phyloP scores from a whole-genome alignment of 2,329 filamentous ascomycete species.

The Ophiocordyceps robertsii region DNA sequence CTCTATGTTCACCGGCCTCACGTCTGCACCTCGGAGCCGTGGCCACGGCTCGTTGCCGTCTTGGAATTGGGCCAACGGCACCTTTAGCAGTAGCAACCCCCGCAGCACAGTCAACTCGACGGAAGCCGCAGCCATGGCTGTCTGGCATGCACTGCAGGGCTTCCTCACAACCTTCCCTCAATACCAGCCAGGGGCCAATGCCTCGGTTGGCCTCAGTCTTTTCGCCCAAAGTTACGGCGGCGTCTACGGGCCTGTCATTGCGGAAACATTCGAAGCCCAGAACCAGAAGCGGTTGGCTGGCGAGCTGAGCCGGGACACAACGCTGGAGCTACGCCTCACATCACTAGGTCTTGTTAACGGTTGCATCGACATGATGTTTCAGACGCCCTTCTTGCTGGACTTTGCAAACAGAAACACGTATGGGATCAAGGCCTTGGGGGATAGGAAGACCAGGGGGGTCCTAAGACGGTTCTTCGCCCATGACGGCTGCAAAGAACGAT shows the following conservation, averaged over 20 bases:
- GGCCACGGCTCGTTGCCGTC: conserved; percentile 7
- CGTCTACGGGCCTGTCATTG: conserved; percentile 54
- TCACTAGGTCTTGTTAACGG: conserved; percentile 61
- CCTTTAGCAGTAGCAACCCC: conserved; percentile 43
- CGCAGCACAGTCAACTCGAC: conserved; percentile 40
- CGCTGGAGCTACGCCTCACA: conserved; percentile 44
- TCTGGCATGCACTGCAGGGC: conserved; percentile 53
- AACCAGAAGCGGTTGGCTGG: conserved; percentile 43
- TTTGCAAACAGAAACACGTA: conserved; percentile 56
- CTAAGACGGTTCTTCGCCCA: no score
- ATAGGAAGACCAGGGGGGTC: no score
- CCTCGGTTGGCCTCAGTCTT: conserved; percentile 45
- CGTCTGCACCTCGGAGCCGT: conserved; percentile 13
- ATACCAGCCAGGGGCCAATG: conserved; percentile 36
- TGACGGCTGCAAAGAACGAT: no score
- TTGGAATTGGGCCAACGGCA: conserved; percentile 43
- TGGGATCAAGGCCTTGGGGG: conserved; percentile 37
- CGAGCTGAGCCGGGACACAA: conserved; percentile 31
- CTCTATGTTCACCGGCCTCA: conserved; percentile 27
- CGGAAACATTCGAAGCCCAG: conserved; percentile 43
- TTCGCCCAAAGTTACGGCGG: conserved; percentile 61
- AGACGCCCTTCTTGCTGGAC: conserved; percentile 40
- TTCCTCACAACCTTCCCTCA: conserved; percentile 46
- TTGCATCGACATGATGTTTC: conserved; percentile 50
- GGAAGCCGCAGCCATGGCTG: conserved; percentile 38